Evolutionary conservation across 441 rosid species (phyloP).

Genomic region (Iberis amara): DNA sequence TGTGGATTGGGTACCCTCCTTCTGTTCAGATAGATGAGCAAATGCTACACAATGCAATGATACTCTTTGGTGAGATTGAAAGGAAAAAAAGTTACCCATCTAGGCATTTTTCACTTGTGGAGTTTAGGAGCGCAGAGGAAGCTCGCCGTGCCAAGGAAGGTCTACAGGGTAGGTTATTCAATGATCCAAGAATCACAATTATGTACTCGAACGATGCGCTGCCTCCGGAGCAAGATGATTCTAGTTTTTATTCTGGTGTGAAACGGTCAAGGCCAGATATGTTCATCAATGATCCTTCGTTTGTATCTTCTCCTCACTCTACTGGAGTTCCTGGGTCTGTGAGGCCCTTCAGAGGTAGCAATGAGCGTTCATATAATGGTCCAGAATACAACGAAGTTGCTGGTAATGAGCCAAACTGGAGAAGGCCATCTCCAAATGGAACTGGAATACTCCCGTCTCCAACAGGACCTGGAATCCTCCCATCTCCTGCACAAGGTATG

Average conservation of each 20-base stretch:
- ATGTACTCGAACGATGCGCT: slow-evolving; percentile 72
- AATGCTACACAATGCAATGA: slow-evolving; percentile 93
- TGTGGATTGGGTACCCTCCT: slow-evolving; percentile 96
- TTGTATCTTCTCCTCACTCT: slow-evolving; percentile 18
- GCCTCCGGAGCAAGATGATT: slow-evolving; percentile 59
- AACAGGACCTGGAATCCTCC: slow-evolving; percentile 37
- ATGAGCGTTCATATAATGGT: slow-evolving; percentile 43
- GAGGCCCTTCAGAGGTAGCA: slow-evolving; percentile 43
- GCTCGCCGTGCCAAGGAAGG: slow-evolving; percentile 95
- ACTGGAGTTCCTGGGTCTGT: slow-evolving; percentile 30
- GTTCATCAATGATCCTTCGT: slow-evolving; percentile 40
- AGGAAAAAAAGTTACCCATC: slow-evolving; percentile 76
- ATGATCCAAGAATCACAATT: slow-evolving; percentile 82
- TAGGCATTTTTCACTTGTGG: slow-evolving; percentile 81
- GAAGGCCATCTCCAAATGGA: slow-evolving; percentile 60
- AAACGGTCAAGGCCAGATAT: slow-evolving; percentile 57
- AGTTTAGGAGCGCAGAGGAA: slow-evolving; percentile 89
- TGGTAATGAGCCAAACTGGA: slow-evolving; percentile 49
- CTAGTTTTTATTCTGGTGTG: slow-evolving; percentile 46
- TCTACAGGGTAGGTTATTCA: slow-evolving; percentile 78
- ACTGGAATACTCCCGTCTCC: slow-evolving; percentile 58
- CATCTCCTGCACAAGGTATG: slow-evolving; percentile 45
- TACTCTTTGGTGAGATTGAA: slow-evolving; percentile 96
- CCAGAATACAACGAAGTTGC: slow-evolving; percentile 46
- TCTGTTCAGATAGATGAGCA: slow-evolving; percentile 81